These are phyloP conservation scores for Cytospora mali DNA, from an alignment of 2,329 filamentous ascomycete genomes.

Conservation along the genomic window DNA sequence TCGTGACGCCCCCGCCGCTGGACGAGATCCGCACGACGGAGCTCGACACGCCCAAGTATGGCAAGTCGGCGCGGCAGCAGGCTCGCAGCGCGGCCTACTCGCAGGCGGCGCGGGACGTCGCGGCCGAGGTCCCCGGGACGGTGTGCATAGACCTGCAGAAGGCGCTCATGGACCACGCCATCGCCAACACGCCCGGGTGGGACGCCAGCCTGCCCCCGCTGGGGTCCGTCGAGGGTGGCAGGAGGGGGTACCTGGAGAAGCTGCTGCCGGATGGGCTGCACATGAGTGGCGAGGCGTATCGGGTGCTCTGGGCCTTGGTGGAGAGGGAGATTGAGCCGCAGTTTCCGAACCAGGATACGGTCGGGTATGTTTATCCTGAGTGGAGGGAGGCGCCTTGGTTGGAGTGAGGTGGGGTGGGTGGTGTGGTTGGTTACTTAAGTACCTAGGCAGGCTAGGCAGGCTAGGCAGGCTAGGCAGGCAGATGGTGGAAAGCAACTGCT, in stretches of 20 bases:
- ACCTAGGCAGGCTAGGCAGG: too few relatives aligned
- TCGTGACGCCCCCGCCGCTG: constrained; percentile 81
- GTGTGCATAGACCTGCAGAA: constrained; percentile 79
- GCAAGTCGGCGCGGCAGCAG: constrained; percentile 42
- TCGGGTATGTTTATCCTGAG: constrained; percentile 48
- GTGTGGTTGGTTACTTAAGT: too few relatives aligned
- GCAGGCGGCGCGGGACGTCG: constrained; percentile 65
- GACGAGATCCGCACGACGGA: constrained; percentile 70
- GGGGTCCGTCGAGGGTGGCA: constrained; percentile 54
- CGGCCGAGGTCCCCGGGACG: constrained; percentile 66
- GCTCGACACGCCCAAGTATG: constrained; percentile 43
- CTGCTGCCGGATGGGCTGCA: constrained; percentile 63
- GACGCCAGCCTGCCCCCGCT: constrained; percentile 48
- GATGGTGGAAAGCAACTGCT: too few relatives aligned
- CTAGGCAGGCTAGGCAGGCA: too few relatives aligned
- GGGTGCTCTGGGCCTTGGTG: constrained; percentile 53
- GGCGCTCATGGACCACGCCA: constrained; percentile 73
- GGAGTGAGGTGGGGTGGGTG: constrained; percentile 22
- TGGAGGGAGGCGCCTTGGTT: constrained; percentile 45
- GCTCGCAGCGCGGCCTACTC: constrained; percentile 59
- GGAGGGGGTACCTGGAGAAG: constrained; percentile 52
- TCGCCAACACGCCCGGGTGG: constrained; percentile 58
- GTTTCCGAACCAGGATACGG: constrained; percentile 41
- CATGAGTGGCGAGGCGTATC: constrained; percentile 57
- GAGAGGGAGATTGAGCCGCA: constrained; percentile 51